Evolutionary conservation across 352 stramenopile genomes (phyloP), one percentile per base, ranked within the genome.

Genomic region (Pythium grandisporangium): DNA sequence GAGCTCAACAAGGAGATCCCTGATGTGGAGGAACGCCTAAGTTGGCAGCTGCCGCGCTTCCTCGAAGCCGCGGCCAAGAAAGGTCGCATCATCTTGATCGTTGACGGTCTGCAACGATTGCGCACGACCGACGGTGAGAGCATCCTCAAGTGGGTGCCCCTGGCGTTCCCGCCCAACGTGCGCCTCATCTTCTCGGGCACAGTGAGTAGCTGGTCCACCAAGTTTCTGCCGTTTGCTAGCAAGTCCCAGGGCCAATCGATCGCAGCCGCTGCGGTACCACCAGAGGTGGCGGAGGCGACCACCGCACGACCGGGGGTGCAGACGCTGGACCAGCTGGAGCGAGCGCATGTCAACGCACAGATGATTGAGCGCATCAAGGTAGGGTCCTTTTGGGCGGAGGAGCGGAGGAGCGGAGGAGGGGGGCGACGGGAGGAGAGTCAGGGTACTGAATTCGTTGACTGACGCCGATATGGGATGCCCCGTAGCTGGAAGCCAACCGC

Each of bases 41-140:
- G 80, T 37, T 97, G 86, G 86, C 73, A 96, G 29, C 80, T 97
- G 40, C 86, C 89, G 12, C 73, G 83, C 2, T 93, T 96, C 24
- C 56, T 97, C 20, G 84, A 96, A 23, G 69, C 84, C 27, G 84
- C 86, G 19, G 76, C 77, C 23, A 93, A 93, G 63, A 95, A 96
- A 61, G 86, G 85, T 16, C 61, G 71, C 19, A 80, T 95, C 21
- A 77, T 96, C 41, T 65, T 97, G 30, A 82, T 96, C 20, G 88
- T 97, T 32, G 89, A 96, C 50, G 84, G 85, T 2, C 48, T 97
- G 7, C 72, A 96, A 40, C 61, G 86, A 6, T 58, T 96, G 6
- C 71, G 78, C 32, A 90, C 74, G 21, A 91, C 65, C 25, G 77
- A 94, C 45, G 84, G 86, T 22, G 85, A 96, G 38, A 87, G 66